Base-by-base conservation (phyloP, 2,329 filamentous ascomycete species). In the Stachybotrys chlorohalonatus region DNA sequence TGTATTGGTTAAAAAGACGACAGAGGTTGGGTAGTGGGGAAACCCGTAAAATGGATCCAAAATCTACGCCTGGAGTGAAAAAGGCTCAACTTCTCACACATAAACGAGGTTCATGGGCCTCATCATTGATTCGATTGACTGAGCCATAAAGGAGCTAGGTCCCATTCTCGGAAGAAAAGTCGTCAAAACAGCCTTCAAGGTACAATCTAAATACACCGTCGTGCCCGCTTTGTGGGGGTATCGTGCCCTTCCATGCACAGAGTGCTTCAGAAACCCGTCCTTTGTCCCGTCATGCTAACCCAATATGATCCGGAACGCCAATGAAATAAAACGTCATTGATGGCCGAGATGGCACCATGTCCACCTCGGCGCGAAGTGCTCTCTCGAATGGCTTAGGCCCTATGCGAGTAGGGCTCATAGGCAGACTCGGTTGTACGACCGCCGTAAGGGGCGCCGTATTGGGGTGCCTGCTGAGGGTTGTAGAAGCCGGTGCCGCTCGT, bases 341-440 rank as follows among this genome's bases (percentile, higher is more conserved):
- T 42, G 13, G 36, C 5, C 13, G 36, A 42, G 36, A 13, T 13
- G 36, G 36, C 36, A 42, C 5, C 36, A 13, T 42, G 36, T 42
- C 8, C 13, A 13, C 36, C 36, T 9, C 13, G 13, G 13, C 9
- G 36, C 36, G 8, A 42, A 5, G 8, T 42, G 13, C 36, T 42
- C 36, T 13, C 13, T 42, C 36, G 36, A 5, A 13, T 42, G 36
- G 13, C 49, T 73, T 77, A 84, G 50, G 73, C 73, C 49, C 75
- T 75, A 62, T 84, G 82, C 52, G 77, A 77, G 70, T 85, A 86
- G 42, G 83, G 83, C 76, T 86, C 83, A 68, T 86, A 86, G 46
- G 81, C 82, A 59, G 78, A 66, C 32, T 81, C 75, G n/a, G 73
- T 24, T 24, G 24, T 70, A 53, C 76, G 76, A 51, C 68, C 70